Evolutionary conservation across 2,329 filamentous ascomycete species (phyloP), one percentile per base, ranked within the genome.

Genomic region (Arthrinium puccinioides): DNA sequence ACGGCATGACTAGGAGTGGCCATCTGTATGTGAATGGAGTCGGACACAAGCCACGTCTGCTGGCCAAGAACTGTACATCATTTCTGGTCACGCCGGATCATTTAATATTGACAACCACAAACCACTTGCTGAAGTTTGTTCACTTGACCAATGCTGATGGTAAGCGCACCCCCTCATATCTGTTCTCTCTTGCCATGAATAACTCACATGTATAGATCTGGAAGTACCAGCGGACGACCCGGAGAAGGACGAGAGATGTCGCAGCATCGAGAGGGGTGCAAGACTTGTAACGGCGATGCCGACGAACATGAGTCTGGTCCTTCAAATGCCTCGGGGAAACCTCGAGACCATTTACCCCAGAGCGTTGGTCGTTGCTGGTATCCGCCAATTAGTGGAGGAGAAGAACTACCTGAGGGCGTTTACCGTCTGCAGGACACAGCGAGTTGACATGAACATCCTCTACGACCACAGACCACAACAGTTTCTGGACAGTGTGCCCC

Each of bases 371-470:
- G 70, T 98, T 33, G 87, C 88, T 2, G 89, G 88, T 19, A 94
- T 98, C 39, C 78, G 92, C 32, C 76, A 77, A 34, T 78, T 84
- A 36, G 86, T 98, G 36, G 83, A 88, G 37, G 69, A 75, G 21
- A 85, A 84, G 56, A 79, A 92, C 50, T 98, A 96, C 54, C 77
- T 74, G 33, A 78, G 76, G 36, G 92, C 92, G 0, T 98, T 96
- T 56, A 68, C 84, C 16, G 82, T 87, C 44, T 97, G 92, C 56
- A 80, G 92, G 35, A 90, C 82, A 16, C 94, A 98, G 57, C 79
- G 94, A 48, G 92, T 98, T 1, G 92, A 98, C 54, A 89, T 97
- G 84, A 98, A 98, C 54, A 90, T 98, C 43, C 68, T 98, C 3
- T 90, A 94, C 53, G 92, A 98, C 54, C 87, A 97, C 61, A 79